Evolutionary conservation across 441 rosid species (phyloP).

Genomic region (Gossypium aridum): DNA sequence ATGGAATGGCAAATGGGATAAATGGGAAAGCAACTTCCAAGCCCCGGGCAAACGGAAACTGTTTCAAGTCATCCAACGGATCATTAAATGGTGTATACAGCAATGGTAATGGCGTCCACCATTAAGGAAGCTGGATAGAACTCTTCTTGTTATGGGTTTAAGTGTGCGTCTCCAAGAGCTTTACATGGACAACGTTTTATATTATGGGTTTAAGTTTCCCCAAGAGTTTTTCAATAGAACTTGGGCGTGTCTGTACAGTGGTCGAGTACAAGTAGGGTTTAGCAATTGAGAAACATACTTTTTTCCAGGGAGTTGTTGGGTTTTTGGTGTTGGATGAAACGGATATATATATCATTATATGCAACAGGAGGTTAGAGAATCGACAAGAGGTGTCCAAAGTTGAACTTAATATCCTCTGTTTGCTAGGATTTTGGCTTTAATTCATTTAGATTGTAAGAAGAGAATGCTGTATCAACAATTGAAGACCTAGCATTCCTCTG

Average conservation of each 20-base stretch:
- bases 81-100: conserved; percentile 39
- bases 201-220: not conserved
- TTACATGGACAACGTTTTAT: not conserved
- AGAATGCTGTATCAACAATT: not conserved
- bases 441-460: not conserved
- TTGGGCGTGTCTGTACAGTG: conserved; percentile 1
- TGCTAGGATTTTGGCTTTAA: conserved; percentile 4
- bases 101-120: conserved; percentile 70
- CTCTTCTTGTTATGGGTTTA: not conserved
- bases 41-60: conserved; percentile 45
- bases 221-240: not conserved
- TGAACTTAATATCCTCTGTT: not conserved
- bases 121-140: conserved; percentile 14
- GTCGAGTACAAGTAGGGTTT: conserved; percentile 5
- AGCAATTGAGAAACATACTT: not conserved
- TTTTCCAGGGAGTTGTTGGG: not conserved
- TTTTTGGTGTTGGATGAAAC: not conserved
- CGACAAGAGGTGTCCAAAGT: not conserved
- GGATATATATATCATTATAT: not conserved
- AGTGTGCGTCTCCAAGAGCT: not conserved
- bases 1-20: conserved; percentile 27
- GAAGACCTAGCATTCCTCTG: not conserved
- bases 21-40: conserved; percentile 33
- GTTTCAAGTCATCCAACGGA: conserved; percentile 28
- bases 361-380: not conserved